Conservation (phyloP, 1,284 basidiomycete species). For the Neotropicomus parvogracilis region DNA sequence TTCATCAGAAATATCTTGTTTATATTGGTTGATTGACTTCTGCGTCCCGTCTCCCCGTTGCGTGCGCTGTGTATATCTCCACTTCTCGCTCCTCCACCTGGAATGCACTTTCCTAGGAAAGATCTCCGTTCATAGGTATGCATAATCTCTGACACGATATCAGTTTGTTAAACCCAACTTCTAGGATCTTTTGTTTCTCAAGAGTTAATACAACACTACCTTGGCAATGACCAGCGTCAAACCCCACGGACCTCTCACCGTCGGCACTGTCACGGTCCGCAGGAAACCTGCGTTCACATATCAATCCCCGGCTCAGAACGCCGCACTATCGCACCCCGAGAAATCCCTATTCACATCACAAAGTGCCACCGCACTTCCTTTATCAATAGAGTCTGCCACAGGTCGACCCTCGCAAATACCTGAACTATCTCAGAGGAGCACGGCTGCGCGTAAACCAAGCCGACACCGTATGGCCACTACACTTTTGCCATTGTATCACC, state of each 20-base stretch:
- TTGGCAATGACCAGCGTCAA: constrained; percentile 28
- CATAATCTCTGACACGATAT: background rate
- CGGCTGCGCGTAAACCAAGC: constrained; percentile 20
- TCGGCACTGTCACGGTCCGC: constrained; percentile 31
- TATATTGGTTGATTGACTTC: constrained; percentile 22
- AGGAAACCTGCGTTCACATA: constrained; percentile 51
- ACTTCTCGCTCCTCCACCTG: constrained; percentile 14
- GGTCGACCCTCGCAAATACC: constrained; percentile 17
- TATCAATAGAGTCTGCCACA: constrained; percentile 4
- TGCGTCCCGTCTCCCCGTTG: constrained; percentile 3
- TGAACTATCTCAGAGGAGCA: constrained; percentile 17
- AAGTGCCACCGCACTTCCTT: constrained; percentile 11
- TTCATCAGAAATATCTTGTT: constrained; percentile 23
- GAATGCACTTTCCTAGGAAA: constrained; percentile 20
- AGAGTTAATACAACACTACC: constrained; percentile 10
- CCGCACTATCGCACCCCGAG: constrained; percentile 16
- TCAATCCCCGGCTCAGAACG: constrained; percentile 42
- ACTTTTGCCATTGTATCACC: constrained; percentile 67
- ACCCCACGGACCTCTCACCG: constrained; percentile 10
- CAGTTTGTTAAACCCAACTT: constrained; percentile 4
- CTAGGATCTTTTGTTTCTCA: constrained; percentile 14
- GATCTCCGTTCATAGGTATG: constrained; percentile 25
- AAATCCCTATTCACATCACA: constrained; percentile 10
- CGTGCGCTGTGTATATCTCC: constrained; percentile 20
- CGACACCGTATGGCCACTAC: constrained; percentile 37